phyloP scores from a whole-genome alignment of 192 early-diverging fungal species.

The Podila minutissima region DNA sequence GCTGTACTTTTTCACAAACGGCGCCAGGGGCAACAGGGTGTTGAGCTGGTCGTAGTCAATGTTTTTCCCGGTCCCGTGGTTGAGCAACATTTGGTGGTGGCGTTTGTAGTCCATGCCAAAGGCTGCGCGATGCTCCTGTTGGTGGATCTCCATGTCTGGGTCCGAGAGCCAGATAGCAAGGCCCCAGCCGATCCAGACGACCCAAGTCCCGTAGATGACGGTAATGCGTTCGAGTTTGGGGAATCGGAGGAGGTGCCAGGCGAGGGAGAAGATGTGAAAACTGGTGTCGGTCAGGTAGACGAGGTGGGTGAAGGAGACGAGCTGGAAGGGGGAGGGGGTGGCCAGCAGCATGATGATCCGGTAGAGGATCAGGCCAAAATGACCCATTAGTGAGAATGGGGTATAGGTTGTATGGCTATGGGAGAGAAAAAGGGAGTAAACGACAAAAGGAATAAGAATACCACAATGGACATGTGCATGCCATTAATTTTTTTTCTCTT shows the following conservation, averaged over 20 bases:
- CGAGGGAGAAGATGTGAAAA: conserved; percentile 59
- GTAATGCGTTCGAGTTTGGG: conserved; percentile 56
- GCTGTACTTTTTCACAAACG: conserved; percentile 55
- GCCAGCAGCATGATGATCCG: conserved; percentile 43
- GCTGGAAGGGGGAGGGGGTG: conserved; percentile 43
- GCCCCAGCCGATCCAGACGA: conserved; percentile 65
- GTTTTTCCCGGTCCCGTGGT: background rate
- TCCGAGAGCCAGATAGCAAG: conserved; percentile 54
- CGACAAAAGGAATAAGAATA: background rate
- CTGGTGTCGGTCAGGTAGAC: conserved; percentile 53
- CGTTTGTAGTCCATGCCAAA: conserved; percentile 22
- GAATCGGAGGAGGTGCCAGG: conserved; percentile 54
- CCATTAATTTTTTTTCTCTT: no score
- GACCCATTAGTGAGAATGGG: conserved; percentile 43
- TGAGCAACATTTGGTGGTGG: background rate
- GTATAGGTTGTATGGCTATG: conserved; percentile 55
- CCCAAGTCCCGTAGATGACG: conserved; percentile 68
- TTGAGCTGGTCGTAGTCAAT: conserved; percentile 19
- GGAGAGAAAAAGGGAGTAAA: background rate
- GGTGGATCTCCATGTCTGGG: conserved; percentile 51
- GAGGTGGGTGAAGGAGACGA: conserved; percentile 55
- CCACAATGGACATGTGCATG: no score
- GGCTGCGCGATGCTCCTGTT: conserved; percentile 39
- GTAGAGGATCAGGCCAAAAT: conserved; percentile 49
- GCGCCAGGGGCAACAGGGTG: conserved; percentile 37